Evolutionary conservation across 306 rosid genomes (phyloP).

Genomic region (Prunus kanzakura): DNA sequence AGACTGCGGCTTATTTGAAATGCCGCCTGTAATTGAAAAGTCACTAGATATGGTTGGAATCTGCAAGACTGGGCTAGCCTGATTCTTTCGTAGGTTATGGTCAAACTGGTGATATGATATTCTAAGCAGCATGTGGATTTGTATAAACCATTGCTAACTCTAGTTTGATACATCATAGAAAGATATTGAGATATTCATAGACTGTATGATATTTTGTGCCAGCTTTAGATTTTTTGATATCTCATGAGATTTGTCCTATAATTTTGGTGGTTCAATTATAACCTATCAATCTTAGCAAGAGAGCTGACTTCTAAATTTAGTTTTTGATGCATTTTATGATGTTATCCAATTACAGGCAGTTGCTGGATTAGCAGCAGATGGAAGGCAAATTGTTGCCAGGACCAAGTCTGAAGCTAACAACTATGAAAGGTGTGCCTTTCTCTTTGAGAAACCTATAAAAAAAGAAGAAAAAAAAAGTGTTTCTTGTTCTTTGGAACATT

Average conservation of each 20-base stretch:
- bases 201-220: neutral
- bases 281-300: neutral
- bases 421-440: slow-evolving; percentile 64
- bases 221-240: neutral
- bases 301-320: neutral
- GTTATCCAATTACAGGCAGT: slow-evolving; percentile 61
- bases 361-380: slow-evolving; percentile 69
- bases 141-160: neutral
- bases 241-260: neutral
- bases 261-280: neutral
- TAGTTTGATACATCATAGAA: neutral
- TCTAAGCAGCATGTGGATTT: neutral
- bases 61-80: neutral
- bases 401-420: slow-evolving; percentile 84
- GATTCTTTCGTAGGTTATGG: neutral
- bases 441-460: neutral
- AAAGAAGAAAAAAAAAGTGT: neutral
- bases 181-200: neutral
- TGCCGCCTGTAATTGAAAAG: neutral
- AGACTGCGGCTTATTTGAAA: neutral
- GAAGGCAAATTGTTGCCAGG: slow-evolving; percentile 61
- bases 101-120: neutral
- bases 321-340: neutral
- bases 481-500: slow-evolving; percentile 14
- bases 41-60: neutral